phyloP scores from a whole-genome alignment of 139 green algal species.

The Asterochloris erici region DNA sequence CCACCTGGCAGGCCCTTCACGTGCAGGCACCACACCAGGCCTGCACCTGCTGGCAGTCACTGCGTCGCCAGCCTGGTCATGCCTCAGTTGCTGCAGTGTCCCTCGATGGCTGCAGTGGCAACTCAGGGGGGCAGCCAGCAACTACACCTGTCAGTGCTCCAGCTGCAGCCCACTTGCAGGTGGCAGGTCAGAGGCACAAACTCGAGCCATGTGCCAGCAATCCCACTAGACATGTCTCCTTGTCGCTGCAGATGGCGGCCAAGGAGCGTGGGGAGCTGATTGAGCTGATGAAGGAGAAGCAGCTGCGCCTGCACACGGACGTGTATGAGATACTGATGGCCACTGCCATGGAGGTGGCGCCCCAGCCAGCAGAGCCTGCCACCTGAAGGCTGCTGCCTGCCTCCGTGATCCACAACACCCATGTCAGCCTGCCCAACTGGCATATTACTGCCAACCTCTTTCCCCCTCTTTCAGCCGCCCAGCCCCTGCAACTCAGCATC shows the following conservation, averaged over 20 bases:
- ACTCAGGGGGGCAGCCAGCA: not conserved
- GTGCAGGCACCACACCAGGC: no score
- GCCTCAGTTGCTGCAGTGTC: not conserved
- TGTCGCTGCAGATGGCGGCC: conserved; percentile 22
- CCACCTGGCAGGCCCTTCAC: no score
- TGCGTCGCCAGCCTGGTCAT: not conserved
- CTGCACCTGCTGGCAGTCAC: not conserved
- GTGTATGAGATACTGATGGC: conserved; percentile 66
- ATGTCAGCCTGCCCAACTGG: no score
- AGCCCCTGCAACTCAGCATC: no score
- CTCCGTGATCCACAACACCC: no score
- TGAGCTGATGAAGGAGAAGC: conserved; percentile 58
- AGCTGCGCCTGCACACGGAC: conserved; percentile 58
- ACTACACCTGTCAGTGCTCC: not conserved
- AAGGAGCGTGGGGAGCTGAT: conserved; percentile 58
- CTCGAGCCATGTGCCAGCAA: not conserved
- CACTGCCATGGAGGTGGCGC: not conserved
- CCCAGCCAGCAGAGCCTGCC: not conserved
- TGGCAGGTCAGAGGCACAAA: not conserved
- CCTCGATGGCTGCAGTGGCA: not conserved
- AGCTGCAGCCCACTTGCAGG: no score
- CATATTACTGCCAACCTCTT: no score
- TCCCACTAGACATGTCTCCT: not conserved
- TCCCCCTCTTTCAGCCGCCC: no score
- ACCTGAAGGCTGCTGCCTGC: no score